phyloP scores from a whole-genome alignment of 2,329 filamentous ascomycete genomes.

The Arthroderma sp. region DNA sequence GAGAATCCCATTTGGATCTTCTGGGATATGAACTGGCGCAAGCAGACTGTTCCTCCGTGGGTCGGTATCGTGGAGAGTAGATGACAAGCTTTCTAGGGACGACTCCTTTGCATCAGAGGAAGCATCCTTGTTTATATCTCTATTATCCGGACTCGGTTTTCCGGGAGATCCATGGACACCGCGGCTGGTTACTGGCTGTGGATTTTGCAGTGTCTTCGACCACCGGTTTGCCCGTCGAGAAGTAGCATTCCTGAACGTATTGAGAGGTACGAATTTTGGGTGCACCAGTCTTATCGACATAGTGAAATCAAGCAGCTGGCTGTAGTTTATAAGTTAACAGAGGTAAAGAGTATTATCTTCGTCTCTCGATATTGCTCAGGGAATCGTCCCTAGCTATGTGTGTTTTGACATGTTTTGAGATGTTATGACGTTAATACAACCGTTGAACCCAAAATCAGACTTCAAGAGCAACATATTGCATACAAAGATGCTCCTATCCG shows the following conservation, averaged over 20 bases:
- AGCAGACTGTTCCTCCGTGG: slow-evolving; percentile 40
- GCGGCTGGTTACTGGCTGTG: not conserved
- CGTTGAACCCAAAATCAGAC: too few relatives aligned
- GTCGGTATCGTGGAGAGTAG: slow-evolving; percentile 30
- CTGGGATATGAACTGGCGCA: slow-evolving; percentile 47
- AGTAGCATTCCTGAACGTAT: not conserved
- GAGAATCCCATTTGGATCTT: slow-evolving; percentile 47
- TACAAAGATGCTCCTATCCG: too few relatives aligned
- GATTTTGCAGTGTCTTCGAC: slow-evolving; percentile 1
- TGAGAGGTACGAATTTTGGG: too few relatives aligned
- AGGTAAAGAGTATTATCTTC: too few relatives aligned
- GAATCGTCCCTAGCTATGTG: too few relatives aligned
- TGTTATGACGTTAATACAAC: too few relatives aligned
- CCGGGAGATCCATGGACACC: not conserved
- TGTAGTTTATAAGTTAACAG: too few relatives aligned
- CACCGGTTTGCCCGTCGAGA: slow-evolving; percentile 5
- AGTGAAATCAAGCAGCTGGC: too few relatives aligned
- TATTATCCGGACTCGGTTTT: not conserved
- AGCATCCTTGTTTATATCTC: not conserved
- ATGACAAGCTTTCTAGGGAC: slow-evolving; percentile 7
- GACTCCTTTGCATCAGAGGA: not conserved
- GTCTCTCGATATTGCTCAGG: too few relatives aligned
- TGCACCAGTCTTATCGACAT: too few relatives aligned
- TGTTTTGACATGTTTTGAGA: too few relatives aligned
- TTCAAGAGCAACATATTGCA: too few relatives aligned